Conservation (phyloP, 1,284 basidiomycete genomes). For the Paramarasmius palmivorus region DNA sequence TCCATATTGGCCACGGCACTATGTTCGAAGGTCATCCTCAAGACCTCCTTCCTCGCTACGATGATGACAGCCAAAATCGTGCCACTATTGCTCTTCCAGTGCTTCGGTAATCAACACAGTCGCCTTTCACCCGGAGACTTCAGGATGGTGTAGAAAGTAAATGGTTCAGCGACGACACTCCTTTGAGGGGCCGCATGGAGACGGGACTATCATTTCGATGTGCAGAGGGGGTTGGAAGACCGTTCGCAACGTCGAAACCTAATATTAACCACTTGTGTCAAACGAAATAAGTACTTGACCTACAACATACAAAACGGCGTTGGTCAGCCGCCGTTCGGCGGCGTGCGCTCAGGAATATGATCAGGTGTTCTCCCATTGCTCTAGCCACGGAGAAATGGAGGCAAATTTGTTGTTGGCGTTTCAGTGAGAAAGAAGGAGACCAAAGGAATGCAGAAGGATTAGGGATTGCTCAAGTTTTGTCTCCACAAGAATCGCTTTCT, state of each 20-base stretch:
- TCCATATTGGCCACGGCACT: conserved; percentile 5
- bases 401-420: too few species aligned
- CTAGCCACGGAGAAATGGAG: too few species aligned
- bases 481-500: too few species aligned
- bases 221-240: too few species aligned
- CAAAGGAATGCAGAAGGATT: too few species aligned
- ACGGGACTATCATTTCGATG: too few species aligned
- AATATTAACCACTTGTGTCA: conserved; percentile 21
- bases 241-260: conserved; percentile 33
- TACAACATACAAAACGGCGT: conserved; percentile 22
- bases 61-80: conserved; percentile 36
- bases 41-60: conserved; percentile 15
- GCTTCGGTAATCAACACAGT: conserved; percentile 33
- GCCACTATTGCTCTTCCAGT: conserved; percentile 27
- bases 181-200: conserved; percentile 40
- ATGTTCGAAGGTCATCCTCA: conserved; percentile 12
- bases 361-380: conserved; percentile 34
- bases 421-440: too few species aligned
- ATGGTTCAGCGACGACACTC: conserved; percentile 24
- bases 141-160: not conserved
- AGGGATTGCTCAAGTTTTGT: too few species aligned
- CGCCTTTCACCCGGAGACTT: conserved; percentile 20
- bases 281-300: not conserved
- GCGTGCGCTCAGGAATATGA: conserved; percentile 15
- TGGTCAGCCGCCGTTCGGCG: conserved; percentile 18